Evolutionary conservation across 768 basidiomycete species (phyloP).

Genomic region (Boletus reticulatus): DNA sequence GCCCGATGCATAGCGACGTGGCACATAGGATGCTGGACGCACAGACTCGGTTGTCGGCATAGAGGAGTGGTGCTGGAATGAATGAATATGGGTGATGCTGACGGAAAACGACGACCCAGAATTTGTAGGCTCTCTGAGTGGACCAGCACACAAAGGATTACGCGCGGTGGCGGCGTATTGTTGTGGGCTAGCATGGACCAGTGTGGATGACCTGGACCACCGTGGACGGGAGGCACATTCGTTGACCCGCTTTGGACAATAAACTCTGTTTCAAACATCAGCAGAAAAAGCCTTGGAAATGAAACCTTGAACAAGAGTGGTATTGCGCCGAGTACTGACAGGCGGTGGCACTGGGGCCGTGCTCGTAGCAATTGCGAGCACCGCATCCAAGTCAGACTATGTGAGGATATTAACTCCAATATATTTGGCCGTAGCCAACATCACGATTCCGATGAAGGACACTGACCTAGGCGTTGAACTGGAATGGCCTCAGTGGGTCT

Average conservation of each 20-base stretch:
- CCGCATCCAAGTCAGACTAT: slow-evolving; percentile 1
- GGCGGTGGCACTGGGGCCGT: slow-evolving; percentile 4
- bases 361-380: slow-evolving; percentile 3
- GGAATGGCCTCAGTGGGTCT: background rate
- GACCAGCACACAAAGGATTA: slow-evolving; percentile 5
- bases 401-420: no score
- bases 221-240: slow-evolving; percentile 2
- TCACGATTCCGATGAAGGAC: slow-evolving; percentile 5
- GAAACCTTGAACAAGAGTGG: background rate
- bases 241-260: slow-evolving; percentile 1
- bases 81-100: background rate
- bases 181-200: background rate
- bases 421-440: background rate
- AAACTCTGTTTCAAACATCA: background rate
- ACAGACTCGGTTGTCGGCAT: slow-evolving; percentile 9
- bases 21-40: slow-evolving; percentile 12
- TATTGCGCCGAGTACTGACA: background rate
- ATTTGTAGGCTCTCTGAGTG: slow-evolving; percentile 17
- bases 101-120: background rate
- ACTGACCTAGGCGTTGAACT: no score
- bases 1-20: slow-evolving; percentile 21
- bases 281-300: no score
- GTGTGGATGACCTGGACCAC: background rate
- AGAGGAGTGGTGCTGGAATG: background rate
- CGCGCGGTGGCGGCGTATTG: background rate